Evolutionary conservation across 78 protist genomes (phyloP), one percentile per base, ranked within the genome.

Genomic region (Emiliania huxleyi): DNA sequence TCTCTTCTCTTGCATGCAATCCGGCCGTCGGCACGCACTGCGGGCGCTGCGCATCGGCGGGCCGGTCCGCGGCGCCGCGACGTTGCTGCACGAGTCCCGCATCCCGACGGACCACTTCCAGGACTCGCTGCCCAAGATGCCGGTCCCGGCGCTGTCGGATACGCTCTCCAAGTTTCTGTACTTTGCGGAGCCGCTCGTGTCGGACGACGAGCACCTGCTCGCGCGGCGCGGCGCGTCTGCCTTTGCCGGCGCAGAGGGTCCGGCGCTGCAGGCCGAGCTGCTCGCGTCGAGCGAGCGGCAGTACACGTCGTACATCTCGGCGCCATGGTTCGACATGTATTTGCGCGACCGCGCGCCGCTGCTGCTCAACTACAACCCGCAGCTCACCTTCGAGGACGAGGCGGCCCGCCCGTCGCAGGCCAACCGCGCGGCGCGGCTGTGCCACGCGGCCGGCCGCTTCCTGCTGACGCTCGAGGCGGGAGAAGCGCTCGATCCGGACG

Each of bases 251-350:
- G 62, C 35, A 29, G 56, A 26, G 8, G 93, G 93, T 35, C n/a
- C 42, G 62, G 25, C 33, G 15, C 75, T 91, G 43, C 93, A 91
- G 22, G 52, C 56, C 26, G 73, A n/a, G 37, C 85, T 91, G 1
- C 46, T 55, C 19, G 77, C 18, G 52, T 43, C 84, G 42, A 87
- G 73, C 21, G 43, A 22, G 26, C 69, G 35, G n/a, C 26, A 1
- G 6, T 90, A 91, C 90, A 37, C 92, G 21, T 44, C 77, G 40
- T 94, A 46, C 94, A 91, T 94, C 84, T 46, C 92, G 37, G 75
- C 48, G 43, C 94, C 93, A 1, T 94, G 96, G 96, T 94, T 90
- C 79, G 94, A 94, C 45, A 45, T 94, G 90, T 94, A 94, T 73
- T 87, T 94, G 37, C 0, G 19, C 22, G 91, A 44, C 62, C 77